A percentile compares a stretch with the other conserved stretches of the same genome.
Evolutionary conservation across 768 basidiomycete genomes (phyloP).

Genomic region (Lentinula sp.): DNA sequence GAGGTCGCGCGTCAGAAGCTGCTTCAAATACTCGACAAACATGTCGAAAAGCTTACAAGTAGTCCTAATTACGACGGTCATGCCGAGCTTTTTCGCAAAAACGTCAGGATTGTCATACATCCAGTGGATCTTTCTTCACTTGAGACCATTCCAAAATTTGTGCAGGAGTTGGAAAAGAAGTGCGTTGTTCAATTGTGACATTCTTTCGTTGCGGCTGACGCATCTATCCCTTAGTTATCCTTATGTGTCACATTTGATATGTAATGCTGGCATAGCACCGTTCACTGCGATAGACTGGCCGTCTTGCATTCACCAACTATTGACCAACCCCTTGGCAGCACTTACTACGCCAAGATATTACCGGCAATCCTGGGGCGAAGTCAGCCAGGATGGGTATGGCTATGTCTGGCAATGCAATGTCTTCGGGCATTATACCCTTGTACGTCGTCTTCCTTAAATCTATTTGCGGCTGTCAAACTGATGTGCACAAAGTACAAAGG

Average conservation of each 20-base stretch:
- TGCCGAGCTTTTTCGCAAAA: slow-evolving; percentile 50
- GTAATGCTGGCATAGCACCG: slow-evolving; percentile 70
- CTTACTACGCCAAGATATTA: slow-evolving; percentile 53
- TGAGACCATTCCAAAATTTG: slow-evolving; percentile 56
- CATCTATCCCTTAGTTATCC: slow-evolving; percentile 46
- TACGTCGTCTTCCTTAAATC: slow-evolving; percentile 27
- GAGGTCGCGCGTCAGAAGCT: slow-evolving; percentile 55
- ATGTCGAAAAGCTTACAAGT: slow-evolving; percentile 33
- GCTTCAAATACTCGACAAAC: slow-evolving; percentile 44
- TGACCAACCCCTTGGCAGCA: slow-evolving; percentile 34
- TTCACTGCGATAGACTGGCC: slow-evolving; percentile 51
- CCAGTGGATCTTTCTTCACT: slow-evolving; percentile 60
- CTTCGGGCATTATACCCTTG: slow-evolving; percentile 75
- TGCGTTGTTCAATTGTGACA: slow-evolving; percentile 24
- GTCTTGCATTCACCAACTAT: slow-evolving; percentile 38
- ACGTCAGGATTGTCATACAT: slow-evolving; percentile 55
- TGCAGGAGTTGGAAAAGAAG: slow-evolving; percentile 46
- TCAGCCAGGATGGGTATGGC: slow-evolving; percentile 66
- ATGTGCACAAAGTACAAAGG: not conserved
- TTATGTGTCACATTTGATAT: slow-evolving; percentile 75
- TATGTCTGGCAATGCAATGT: slow-evolving; percentile 84
- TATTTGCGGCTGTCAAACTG: not conserved
- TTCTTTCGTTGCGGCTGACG: not conserved
- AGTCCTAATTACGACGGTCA: slow-evolving; percentile 40
- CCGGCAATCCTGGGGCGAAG: slow-evolving; percentile 49